Evolutionary conservation across 2,329 filamentous ascomycete genomes (phyloP).

Genomic region (Ophiostoma quercus): DNA sequence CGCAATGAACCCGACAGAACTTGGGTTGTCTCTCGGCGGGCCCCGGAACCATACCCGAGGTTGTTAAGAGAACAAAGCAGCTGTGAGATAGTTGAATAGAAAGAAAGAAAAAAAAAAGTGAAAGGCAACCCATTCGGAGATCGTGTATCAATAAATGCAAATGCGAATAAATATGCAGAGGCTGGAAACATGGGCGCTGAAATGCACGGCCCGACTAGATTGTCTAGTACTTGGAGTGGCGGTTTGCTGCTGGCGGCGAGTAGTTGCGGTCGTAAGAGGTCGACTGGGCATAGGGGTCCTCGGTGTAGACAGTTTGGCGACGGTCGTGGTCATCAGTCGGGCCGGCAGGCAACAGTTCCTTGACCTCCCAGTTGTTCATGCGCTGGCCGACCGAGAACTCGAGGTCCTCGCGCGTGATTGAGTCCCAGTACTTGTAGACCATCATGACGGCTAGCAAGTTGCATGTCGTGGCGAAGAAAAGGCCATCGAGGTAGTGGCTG

Average conservation of each 20-base stretch:
- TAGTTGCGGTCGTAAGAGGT: conserved; percentile 50
- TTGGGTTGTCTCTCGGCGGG: not conserved
- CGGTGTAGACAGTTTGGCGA: conserved; percentile 65
- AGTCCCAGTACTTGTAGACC: conserved; percentile 99
- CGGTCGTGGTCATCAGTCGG: conserved; percentile 49
- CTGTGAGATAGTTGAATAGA: not conserved
- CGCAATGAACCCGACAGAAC: too few relatives aligned
- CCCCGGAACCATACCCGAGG: not conserved
- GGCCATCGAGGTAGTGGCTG: conserved; percentile 86
- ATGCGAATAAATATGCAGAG: not conserved
- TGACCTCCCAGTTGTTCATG: conserved; percentile 97
- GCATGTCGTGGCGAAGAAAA: conserved; percentile 91
- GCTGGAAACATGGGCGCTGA: not conserved
- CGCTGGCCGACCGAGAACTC: conserved; percentile 96
- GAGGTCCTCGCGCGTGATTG: conserved; percentile 95
- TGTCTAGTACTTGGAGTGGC: conserved; percentile 46
- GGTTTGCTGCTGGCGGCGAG: conserved; percentile 35
- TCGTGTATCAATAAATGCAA: not conserved
- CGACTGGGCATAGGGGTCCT: conserved; percentile 58
- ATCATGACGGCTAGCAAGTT: conserved; percentile 97
- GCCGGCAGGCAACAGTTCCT: conserved; percentile 71
- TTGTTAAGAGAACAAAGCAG: not conserved
- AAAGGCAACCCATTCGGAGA: not conserved
- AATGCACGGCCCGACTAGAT: not conserved
- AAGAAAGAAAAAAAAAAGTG: not conserved